Percentiles rank a stretch among this genome's conserved stretches.
Conservation (phyloP, 1,284 basidiomycete genomes). For the Ustilago curta region DNA sequence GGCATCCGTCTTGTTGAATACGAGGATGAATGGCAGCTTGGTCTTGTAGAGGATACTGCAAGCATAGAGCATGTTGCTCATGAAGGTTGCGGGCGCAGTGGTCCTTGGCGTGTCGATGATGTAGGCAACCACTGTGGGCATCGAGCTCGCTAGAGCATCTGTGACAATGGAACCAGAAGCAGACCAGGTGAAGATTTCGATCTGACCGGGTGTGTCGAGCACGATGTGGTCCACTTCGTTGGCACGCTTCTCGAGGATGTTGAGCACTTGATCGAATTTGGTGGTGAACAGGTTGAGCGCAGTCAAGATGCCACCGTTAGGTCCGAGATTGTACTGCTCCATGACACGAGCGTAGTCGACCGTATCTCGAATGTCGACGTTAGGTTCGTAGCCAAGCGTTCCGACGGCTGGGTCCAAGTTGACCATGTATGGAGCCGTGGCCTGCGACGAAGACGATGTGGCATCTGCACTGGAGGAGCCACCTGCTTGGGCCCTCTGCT, state of each 20-base stretch:
- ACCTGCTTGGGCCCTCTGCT: not conserved
- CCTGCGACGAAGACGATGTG: constrained; percentile 47
- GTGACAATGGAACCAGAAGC: constrained; percentile 98
- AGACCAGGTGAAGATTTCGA: constrained; percentile 99
- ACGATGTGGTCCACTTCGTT: constrained; percentile 88
- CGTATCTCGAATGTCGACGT: constrained; percentile 98
- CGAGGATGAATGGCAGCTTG: constrained; percentile 93
- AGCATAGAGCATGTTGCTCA: constrained; percentile 99
- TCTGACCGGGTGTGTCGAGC: constrained; percentile 97
- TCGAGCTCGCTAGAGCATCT: constrained; percentile 90
- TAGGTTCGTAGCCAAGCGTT: constrained; percentile 89
- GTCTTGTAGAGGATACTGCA: constrained; percentile 99
- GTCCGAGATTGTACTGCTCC: constrained; percentile 99
- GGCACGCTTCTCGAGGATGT: constrained; percentile 89
- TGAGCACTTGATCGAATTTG: constrained; percentile 97
- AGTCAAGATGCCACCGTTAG: constrained; percentile 97
- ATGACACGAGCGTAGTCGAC: constrained; percentile 98
- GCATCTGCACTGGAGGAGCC: constrained; percentile 7
- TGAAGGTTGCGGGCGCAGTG: constrained; percentile 95
- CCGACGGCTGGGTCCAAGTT: constrained; percentile 97
- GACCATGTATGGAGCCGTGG: constrained; percentile 85
- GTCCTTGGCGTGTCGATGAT: constrained; percentile 97
- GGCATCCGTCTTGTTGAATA: constrained; percentile 99
- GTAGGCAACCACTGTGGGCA: constrained; percentile 95
- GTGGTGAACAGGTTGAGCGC: constrained; percentile 98